Percentiles rank a stretch among this genome's conserved stretches.
phyloP scores from a whole-genome alignment of 1,284 basidiomycete genomes.

The Cryptococcus sp. region DNA sequence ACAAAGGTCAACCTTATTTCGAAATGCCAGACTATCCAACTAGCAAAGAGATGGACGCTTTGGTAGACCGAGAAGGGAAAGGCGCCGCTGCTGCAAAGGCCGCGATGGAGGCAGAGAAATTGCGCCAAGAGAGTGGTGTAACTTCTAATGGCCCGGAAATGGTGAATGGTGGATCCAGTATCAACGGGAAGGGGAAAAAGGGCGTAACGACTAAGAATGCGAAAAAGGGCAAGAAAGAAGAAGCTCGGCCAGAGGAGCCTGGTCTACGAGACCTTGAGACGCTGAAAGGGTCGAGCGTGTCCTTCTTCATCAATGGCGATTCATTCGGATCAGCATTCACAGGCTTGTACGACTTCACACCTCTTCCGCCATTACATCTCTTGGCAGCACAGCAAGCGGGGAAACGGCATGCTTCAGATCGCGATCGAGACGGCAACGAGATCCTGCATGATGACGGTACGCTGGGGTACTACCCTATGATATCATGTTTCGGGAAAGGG shows the following conservation, averaged over 20 bases:
- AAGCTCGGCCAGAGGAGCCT: background rate
- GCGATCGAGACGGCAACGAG: conserved; percentile 58
- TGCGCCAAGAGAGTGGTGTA: background rate
- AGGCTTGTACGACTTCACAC: conserved; percentile 88
- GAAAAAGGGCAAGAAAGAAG: conserved; percentile 38
- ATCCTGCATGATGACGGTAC: conserved; percentile 92
- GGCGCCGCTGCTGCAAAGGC: conserved; percentile 36
- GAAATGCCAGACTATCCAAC: conserved; percentile 88
- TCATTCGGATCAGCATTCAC: conserved; percentile 82
- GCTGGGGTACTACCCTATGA: conserved; percentile 92
- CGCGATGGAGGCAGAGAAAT: conserved; percentile 20
- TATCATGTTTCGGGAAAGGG: conserved; percentile 90
- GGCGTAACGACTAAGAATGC: conserved; percentile 51
- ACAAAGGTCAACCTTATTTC: conserved; percentile 95
- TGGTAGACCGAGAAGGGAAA: conserved; percentile 66
- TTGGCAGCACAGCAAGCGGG: conserved; percentile 52
- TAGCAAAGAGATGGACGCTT: conserved; percentile 89
- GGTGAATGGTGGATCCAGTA: conserved; percentile 56
- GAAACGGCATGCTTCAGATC: conserved; percentile 66
- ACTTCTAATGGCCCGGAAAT: conserved; percentile 23
- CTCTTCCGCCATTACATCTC: conserved; percentile 62
- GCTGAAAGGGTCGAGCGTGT: conserved; percentile 71
- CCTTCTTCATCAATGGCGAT: conserved; percentile 91
- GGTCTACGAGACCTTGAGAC: conserved; percentile 59
- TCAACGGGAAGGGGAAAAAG: conserved; percentile 57